These are phyloP conservation scores for Clonostachys rosea DNA, from an alignment of 2,329 filamentous ascomycete genomes.

Conservation along the genomic window DNA sequence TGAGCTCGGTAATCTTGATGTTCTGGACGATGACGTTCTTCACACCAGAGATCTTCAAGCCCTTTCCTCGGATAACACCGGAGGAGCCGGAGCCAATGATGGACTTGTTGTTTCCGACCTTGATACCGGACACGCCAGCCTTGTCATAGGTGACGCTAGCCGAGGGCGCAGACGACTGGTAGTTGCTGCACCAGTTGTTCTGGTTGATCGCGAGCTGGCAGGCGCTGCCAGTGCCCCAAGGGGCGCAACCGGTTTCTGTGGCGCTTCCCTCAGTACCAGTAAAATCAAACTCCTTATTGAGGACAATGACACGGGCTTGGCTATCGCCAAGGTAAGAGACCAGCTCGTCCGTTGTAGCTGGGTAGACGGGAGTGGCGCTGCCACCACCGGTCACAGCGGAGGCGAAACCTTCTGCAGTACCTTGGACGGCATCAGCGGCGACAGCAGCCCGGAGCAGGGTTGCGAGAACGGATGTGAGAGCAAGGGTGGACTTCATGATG, in stretches of 20 bases:
- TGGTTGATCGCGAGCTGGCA: constrained; percentile 40
- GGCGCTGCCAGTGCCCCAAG: constrained; percentile 41
- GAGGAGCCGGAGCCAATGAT: constrained; percentile 42
- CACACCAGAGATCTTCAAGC: constrained; percentile 41
- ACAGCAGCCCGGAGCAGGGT: too few relatives aligned
- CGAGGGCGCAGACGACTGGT: neutral
- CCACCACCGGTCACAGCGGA: neutral
- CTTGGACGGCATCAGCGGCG: neutral
- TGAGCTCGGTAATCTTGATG: constrained; percentile 48
- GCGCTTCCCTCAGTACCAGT: constrained; percentile 47
- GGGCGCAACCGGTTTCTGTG: constrained; percentile 49
- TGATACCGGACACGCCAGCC: constrained; percentile 36
- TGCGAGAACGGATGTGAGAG: too few relatives aligned
- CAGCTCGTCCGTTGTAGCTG: neutral
- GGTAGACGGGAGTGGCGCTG: neutral
- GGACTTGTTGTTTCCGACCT: constrained; percentile 52
- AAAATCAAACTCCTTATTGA: constrained; percentile 53
- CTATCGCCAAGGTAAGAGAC: constrained; percentile 38
- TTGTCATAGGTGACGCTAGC: neutral
- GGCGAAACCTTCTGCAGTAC: neutral
- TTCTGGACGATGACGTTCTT: constrained; percentile 59
- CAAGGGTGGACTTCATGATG: too few relatives aligned
- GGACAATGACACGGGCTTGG: constrained; percentile 49
- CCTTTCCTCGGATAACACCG: constrained; percentile 55
- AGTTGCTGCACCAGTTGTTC: neutral